phyloP scores from a whole-genome alignment of 1,284 basidiomycete species.

The Athelia sp. region DNA sequence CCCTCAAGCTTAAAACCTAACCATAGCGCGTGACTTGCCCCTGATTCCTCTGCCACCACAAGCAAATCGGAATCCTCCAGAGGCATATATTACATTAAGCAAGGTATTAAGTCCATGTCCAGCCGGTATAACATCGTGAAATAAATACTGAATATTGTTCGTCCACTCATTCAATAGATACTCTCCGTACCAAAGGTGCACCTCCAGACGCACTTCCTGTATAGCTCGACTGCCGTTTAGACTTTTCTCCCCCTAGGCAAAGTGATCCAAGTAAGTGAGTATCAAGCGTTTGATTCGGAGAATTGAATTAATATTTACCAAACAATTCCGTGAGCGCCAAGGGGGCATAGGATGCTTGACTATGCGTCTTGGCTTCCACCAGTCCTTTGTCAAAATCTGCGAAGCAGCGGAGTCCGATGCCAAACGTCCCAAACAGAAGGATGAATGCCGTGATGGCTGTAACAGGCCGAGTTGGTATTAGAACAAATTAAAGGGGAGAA shows the following conservation, averaged over 20 bases:
- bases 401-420: slow-evolving; percentile 19
- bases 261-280: not conserved
- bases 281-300: not conserved
- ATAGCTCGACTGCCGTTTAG: not conserved
- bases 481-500: not conserved
- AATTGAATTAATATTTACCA: not conserved
- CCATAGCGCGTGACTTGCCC: too few relatives aligned
- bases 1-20: too few relatives aligned
- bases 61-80: too few relatives aligned
- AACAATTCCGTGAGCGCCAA: not conserved
- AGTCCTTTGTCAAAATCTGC: slow-evolving; percentile 21
- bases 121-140: too few relatives aligned
- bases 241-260: not conserved
- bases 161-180: slow-evolving; percentile 3
- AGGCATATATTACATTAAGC: too few relatives aligned
- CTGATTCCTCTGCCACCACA: too few relatives aligned
- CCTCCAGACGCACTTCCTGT: too few relatives aligned
- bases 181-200: not conserved
- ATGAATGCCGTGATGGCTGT: slow-evolving; percentile 18
- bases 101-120: too few relatives aligned
- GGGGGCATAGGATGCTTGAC: slow-evolving; percentile 7
- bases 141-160: too few relatives aligned
- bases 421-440: slow-evolving; percentile 18
- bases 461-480: not conserved
- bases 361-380: slow-evolving; percentile 14